Evolutionary conservation across 768 basidiomycete genomes (phyloP), one percentile per base, ranked within the genome.

Genomic region (Hygrophorus pudorinus): DNA sequence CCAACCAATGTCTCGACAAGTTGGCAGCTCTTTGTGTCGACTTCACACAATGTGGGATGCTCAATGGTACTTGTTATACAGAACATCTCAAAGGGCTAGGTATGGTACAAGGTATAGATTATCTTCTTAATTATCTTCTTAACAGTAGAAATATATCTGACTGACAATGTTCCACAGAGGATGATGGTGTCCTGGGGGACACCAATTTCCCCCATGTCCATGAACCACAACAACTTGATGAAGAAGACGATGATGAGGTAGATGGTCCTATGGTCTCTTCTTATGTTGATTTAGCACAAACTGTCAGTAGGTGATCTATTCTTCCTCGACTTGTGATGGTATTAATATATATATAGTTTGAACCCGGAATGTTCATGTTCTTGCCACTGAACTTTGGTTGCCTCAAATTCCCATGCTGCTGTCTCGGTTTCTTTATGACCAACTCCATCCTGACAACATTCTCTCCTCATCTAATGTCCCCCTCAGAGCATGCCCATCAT

Each of bases 391-490:
- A 27, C 21, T 48, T 16, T n/a, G 38, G 16, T 30, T 27, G 13
- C 61, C 59, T 2, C 16, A 30, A 4, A 53, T 65, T 16, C 51
- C 47, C 0, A 16, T 46, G 2, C 53, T 60, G 9, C 38, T 57
- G 1, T 50, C 46, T n/a, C 54, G 45, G 2, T 65, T 62, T 38
- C 53, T 66, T 24, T 56, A 55, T 34, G 49, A 54, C 10, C 51
- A 58, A 31, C 33, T 17, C 11, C 28, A 28, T 7, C 31, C 32
- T 5, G 17, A 13, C 12, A 20, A n/a, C n/a, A 21, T 14, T 14
- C 38, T 38, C 10, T 45, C 35, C 3, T 21, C 20, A 24, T 17
- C 30, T 24, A 20, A 45, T 8, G 20, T 45, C 5, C 44, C 44
- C 6, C 21, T 45, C 6, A 8, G 37, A 18, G 14, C 37, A 10